Evolutionary conservation across 495 filamentous ascomycete species (phyloP).

Genomic region (Penicillium mononematosum): DNA sequence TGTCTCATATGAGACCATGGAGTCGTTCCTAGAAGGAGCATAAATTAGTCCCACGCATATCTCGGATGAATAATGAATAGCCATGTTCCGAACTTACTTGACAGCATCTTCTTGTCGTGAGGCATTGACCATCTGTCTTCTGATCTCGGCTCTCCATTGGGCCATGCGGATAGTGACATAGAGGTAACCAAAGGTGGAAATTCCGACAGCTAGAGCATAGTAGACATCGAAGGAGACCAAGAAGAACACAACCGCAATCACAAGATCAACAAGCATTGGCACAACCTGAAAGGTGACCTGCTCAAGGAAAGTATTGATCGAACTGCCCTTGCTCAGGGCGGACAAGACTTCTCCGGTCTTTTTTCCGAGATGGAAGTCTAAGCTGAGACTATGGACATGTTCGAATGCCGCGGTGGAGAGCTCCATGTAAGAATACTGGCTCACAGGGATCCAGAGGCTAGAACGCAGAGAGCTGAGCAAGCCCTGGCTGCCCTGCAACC

Average conservation of each 20-base stretch:
- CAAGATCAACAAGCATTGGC: constrained; percentile 90
- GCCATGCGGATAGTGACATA: constrained; percentile 96
- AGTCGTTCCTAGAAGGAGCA: constrained; percentile 67
- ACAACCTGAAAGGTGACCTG: constrained; percentile 93
- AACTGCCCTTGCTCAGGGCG: constrained; percentile 89
- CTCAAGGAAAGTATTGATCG: constrained; percentile 96
- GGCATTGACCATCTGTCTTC: constrained; percentile 90
- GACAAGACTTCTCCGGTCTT: constrained; percentile 95
- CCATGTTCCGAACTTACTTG: constrained; percentile 48
- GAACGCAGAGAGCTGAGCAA: constrained; percentile 78
- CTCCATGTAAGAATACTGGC: constrained; percentile 94
- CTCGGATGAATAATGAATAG: neutral
- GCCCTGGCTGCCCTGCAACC: constrained; percentile 86
- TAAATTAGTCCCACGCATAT: constrained; percentile 4
- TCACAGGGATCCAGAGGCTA: constrained; percentile 89
- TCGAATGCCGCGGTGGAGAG: constrained; percentile 94
- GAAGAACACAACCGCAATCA: constrained; percentile 84
- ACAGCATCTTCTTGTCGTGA: constrained; percentile 94
- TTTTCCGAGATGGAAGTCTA: constrained; percentile 96
- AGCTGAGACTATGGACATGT: constrained; percentile 89
- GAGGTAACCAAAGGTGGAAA: constrained; percentile 94
- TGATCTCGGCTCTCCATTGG: constrained; percentile 84
- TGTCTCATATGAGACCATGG: constrained; percentile 95
- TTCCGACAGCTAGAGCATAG: constrained; percentile 85
- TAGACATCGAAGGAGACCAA: constrained; percentile 77